phyloP scores from a whole-genome alignment of 345 rosid species.

The Murraya paniculata region DNA sequence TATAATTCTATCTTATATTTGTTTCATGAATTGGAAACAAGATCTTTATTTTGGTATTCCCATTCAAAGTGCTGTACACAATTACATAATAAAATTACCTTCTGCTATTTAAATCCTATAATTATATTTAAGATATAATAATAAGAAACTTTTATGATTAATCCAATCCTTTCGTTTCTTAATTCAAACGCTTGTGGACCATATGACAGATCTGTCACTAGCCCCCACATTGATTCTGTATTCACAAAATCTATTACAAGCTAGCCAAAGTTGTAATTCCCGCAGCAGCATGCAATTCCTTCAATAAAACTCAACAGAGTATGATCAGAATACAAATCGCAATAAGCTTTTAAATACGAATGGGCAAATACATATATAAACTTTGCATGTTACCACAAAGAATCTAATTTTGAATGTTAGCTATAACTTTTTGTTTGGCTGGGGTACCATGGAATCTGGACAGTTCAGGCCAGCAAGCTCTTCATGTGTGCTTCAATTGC shows the following conservation, averaged over 20 bases:
- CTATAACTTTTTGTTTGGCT: neutral
- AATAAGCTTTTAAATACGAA: too few relatives aligned
- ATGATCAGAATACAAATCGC: too few relatives aligned
- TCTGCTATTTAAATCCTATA: neutral
- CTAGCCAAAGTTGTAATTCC: too few relatives aligned
- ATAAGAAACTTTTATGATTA: neutral
- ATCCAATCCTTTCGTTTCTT: neutral
- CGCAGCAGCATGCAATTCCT: too few relatives aligned
- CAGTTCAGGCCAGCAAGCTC: neutral
- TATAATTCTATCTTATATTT: neutral
- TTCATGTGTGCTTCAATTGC: neutral
- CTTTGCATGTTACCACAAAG: neutral
- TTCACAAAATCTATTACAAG: neutral
- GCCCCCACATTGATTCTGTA: neutral
- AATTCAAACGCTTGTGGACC: conserved; percentile 7
- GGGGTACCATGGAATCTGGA: neutral
- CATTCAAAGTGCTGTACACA: neutral
- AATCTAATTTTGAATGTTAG: neutral
- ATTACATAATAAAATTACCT: too few relatives aligned
- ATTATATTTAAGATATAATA: too few relatives aligned
- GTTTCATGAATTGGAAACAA: neutral
- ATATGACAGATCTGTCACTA: neutral
- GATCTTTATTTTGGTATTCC: neutral
- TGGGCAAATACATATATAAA: neutral
- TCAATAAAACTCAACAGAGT: too few relatives aligned